Conservation (phyloP, 2,329 filamentous ascomycete species). For the Calcarisporium arbuscula region DNA sequence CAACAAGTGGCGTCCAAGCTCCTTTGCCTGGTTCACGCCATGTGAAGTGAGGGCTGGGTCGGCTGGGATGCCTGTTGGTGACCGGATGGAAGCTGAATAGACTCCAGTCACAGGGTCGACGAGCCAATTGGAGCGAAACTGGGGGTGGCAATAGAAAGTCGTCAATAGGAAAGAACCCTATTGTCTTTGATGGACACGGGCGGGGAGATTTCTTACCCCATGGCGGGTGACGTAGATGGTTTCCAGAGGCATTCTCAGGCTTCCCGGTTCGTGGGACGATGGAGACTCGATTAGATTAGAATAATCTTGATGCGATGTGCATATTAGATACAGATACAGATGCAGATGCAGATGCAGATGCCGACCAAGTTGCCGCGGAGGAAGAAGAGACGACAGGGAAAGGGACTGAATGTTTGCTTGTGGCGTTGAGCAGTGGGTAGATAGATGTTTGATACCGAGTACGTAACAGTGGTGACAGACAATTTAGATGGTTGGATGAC, state of each 20-base stretch:
- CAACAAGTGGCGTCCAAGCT: constrained; percentile 64
- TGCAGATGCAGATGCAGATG: too few species aligned
- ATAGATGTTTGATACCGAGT: too few species aligned
- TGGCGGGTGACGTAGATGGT: constrained; percentile 70
- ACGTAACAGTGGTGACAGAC: too few species aligned
- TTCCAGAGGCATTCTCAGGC: constrained; percentile 53
- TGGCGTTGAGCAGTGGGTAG: too few species aligned
- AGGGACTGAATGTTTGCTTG: too few species aligned
- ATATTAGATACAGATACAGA: neutral
- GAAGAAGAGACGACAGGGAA: too few species aligned
- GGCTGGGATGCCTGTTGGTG: constrained; percentile 80
- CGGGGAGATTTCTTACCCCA: constrained; percentile 48
- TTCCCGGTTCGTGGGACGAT: too few species aligned
- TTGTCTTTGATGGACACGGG: constrained; percentile 7
- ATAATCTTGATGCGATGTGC: neutral
- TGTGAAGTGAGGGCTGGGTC: constrained; percentile 85
- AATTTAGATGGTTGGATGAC: too few species aligned
- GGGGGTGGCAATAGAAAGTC: constrained; percentile 14
- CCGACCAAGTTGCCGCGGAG: too few species aligned
- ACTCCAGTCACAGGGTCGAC: constrained; percentile 74
- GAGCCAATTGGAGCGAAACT: constrained; percentile 89
- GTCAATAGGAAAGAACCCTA: constrained; percentile 11
- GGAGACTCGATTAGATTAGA: neutral
- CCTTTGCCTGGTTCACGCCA: constrained; percentile 74
- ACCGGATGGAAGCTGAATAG: constrained; percentile 67